Evolutionary conservation across 768 basidiomycete genomes (phyloP).

Genomic region (Tylopilus subfusipes): DNA sequence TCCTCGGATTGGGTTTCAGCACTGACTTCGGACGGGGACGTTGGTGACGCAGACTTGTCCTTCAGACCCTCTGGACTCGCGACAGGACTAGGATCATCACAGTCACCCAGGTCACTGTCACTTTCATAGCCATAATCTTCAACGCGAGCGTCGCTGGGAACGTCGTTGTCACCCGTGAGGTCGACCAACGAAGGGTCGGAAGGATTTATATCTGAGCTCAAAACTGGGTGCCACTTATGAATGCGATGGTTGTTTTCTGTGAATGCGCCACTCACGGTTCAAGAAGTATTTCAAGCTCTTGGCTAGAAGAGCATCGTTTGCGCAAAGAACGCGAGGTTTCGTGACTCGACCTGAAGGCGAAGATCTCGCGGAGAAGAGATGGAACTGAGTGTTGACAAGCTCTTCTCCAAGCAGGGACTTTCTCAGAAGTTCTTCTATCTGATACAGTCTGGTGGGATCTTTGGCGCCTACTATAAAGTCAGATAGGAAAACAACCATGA

Average conservation of each 20-base stretch:
- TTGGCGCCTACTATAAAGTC: too few species aligned
- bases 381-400: slow-evolving; percentile 20
- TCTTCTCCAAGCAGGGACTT: neutral
- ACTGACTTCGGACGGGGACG: too few species aligned
- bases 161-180: slow-evolving; percentile 9
- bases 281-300: slow-evolving; percentile 14
- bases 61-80: neutral
- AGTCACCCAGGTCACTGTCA: neutral
- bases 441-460: too few species aligned
- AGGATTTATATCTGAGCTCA: slow-evolving; percentile 7
- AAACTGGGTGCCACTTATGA: slow-evolving; percentile 28
- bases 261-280: neutral
- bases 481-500: too few species aligned
- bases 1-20: neutral
- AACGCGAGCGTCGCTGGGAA: neutral
- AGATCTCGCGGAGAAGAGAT: slow-evolving; percentile 26
- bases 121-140: neutral
- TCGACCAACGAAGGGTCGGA: slow-evolving; percentile 13
- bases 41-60: neutral
- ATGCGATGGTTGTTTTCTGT: neutral
- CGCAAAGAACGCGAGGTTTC: slow-evolving; percentile 23
- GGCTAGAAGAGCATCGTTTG: slow-evolving; percentile 27
- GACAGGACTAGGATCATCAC: neutral
- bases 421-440: slow-evolving; percentile 21
- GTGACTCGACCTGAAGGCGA: slow-evolving; percentile 3